phyloP scores from a whole-genome alignment of 164 flowering plant genomes.

The Aristolochia contorta region DNA sequence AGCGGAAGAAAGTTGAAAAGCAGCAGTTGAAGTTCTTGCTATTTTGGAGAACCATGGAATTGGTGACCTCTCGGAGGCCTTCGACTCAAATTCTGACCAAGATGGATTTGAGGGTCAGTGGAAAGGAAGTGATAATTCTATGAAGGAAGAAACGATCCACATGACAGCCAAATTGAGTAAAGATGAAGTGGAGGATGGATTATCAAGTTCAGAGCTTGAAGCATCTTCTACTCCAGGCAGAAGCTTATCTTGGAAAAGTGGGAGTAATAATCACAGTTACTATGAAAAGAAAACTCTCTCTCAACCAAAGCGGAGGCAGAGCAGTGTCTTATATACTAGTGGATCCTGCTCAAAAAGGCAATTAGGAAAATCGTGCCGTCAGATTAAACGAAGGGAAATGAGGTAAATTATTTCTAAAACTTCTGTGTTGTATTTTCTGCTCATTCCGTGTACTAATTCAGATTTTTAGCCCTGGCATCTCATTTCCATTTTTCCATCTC shows the following conservation, averaged over 20 bases:
- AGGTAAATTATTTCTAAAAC: constrained; percentile 26
- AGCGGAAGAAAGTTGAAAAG: constrained; percentile 78
- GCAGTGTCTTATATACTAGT: constrained; percentile 26
- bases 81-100: constrained; percentile 52
- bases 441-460: background rate
- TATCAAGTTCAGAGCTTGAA: constrained; percentile 41
- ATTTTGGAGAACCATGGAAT: constrained; percentile 53
- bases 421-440: background rate
- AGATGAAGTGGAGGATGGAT: constrained; percentile 22
- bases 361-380: constrained; percentile 75
- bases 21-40: constrained; percentile 67
- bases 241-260: constrained; percentile 80
- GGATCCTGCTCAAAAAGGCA: constrained; percentile 37
- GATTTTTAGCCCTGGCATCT: background rate
- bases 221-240: constrained; percentile 35
- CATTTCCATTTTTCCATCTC: background rate
- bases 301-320: constrained; percentile 29
- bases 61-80: constrained; percentile 46
- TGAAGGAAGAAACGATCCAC: constrained; percentile 24
- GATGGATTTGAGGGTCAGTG: constrained; percentile 29
- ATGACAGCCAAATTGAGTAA: constrained; percentile 16
- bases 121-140: constrained; percentile 16
- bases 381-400: constrained; percentile 44
- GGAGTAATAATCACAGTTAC: constrained; percentile 23
- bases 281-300: constrained; percentile 30